phyloP scores from a whole-genome alignment of 495 filamentous ascomycete genomes.

The Hypoxylon subgilvum region DNA sequence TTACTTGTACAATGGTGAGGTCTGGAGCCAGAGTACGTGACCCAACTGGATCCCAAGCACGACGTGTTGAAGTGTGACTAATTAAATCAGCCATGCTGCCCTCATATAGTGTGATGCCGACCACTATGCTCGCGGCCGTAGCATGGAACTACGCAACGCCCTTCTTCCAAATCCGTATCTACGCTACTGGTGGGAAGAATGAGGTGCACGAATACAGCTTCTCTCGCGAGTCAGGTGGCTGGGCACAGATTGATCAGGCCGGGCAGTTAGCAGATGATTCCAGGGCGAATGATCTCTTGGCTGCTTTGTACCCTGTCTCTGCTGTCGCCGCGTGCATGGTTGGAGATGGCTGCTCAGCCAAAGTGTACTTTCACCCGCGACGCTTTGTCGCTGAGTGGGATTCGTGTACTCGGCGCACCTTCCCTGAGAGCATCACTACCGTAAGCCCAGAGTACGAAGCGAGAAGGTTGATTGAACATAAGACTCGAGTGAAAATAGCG shows the following conservation, averaged over 20 bases:
- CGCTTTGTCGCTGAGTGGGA: constrained; percentile 4
- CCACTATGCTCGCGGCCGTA: constrained; percentile 12
- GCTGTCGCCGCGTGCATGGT: background rate
- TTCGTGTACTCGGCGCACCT: background rate
- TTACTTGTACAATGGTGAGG: background rate
- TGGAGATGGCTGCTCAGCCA: background rate
- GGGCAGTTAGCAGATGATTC: no score
- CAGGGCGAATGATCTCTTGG: no score
- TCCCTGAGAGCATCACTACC: background rate
- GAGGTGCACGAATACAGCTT: background rate
- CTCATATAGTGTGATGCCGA: background rate
- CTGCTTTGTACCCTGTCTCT: no score
- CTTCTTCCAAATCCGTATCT: constrained; percentile 7
- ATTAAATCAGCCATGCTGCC: no score
- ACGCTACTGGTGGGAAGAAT: background rate
- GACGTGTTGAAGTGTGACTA: no score
- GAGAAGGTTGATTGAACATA: background rate
- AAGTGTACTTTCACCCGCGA: constrained; percentile 2
- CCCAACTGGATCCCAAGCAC: no score
- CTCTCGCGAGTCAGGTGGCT: background rate
- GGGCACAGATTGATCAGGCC: background rate
- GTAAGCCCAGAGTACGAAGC: background rate
- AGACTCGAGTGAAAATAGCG: background rate
- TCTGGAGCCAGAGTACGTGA: background rate
- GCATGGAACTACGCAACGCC: constrained; percentile 7